These are phyloP conservation scores for Suhomyces kilbournensis DNA, from an alignment of 805 yeast genomes.

Conservation along the genomic window DNA sequence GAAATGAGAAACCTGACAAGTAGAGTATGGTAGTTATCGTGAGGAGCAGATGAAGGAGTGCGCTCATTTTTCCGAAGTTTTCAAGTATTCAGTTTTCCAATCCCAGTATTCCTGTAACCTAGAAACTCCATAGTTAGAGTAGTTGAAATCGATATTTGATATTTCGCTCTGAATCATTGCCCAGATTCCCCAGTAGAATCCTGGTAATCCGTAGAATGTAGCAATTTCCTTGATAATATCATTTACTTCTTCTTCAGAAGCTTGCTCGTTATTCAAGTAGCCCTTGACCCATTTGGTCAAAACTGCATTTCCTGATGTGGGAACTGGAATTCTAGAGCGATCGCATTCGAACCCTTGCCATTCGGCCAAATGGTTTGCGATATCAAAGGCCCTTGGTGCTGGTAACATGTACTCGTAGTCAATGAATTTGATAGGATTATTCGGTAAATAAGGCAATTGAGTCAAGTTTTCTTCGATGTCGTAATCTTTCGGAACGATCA, in stretches of 20 bases:
- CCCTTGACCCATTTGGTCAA: constrained; percentile 58
- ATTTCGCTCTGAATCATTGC: constrained; percentile 69
- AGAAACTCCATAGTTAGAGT: constrained; percentile 54
- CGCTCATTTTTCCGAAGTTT: background rate
- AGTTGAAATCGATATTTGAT: constrained; percentile 71
- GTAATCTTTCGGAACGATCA: constrained; percentile 51
- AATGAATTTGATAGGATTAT: constrained; percentile 53
- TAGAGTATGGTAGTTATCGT: background rate
- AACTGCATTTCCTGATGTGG: constrained; percentile 39
- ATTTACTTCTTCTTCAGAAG: constrained; percentile 33
- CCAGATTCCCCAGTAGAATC: constrained; percentile 86
- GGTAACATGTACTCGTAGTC: constrained; percentile 73
- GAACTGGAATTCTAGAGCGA: constrained; percentile 54
- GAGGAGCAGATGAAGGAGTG: too few species aligned
- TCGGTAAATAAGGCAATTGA: constrained; percentile 15
- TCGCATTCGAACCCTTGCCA: constrained; percentile 84
- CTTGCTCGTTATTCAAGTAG: constrained; percentile 43
- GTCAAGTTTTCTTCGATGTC: constrained; percentile 11
- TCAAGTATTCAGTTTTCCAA: constrained; percentile 48
- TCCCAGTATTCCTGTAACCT: constrained; percentile 66
- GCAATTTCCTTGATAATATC: constrained; percentile 53
- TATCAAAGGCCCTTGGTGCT: constrained; percentile 71
- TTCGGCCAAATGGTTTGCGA: constrained; percentile 71
- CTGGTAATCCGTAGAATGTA: constrained; percentile 72
- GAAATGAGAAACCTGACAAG: background rate